Evolutionary conservation across 768 basidiomycete species (phyloP).

Genomic region (Termitomyces sp.): DNA sequence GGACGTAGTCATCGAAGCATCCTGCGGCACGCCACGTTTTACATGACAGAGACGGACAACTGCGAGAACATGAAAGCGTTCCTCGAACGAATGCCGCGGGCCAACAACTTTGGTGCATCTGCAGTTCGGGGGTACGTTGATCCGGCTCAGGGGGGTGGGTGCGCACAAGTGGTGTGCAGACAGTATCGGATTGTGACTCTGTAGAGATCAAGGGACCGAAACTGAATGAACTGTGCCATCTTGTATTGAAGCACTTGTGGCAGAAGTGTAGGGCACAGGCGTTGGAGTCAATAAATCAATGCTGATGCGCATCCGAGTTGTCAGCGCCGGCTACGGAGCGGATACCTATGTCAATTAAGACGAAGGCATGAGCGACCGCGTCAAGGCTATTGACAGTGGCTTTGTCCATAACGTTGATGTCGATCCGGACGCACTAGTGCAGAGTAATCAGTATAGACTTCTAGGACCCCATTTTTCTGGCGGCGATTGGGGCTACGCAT

Average conservation of each 20-base stretch:
- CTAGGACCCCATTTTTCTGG: not conserved
- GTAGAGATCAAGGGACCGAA: no score
- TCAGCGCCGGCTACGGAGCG: conserved; percentile 1
- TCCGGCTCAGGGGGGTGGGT: no score
- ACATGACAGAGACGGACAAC: not conserved
- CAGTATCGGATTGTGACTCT: no score
- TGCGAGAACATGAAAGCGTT: not conserved
- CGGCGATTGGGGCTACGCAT: not conserved
- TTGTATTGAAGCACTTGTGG: no score
- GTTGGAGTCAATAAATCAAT: no score
- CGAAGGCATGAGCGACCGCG: conserved; percentile 3
- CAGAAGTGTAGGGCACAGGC: no score
- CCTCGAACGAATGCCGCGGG: not conserved
- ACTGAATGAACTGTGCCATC: no score
- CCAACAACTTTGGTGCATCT: not conserved
- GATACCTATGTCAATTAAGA: conserved; percentile 7
- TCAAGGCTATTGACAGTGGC: not conserved
- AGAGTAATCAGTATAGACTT: not conserved
- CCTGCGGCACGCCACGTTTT: not conserved
- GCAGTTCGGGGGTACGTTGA: not conserved
- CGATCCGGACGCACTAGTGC: conserved; percentile 6
- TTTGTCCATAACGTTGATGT: conserved; percentile 13
- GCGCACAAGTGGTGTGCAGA: no score
- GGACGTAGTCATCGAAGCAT: conserved; percentile 47
- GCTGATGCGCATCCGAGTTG: no score